These are phyloP conservation scores for Scheffersomyces quercinus DNA, from an alignment of 1,139 yeast genomes.

Conservation along the genomic window DNA sequence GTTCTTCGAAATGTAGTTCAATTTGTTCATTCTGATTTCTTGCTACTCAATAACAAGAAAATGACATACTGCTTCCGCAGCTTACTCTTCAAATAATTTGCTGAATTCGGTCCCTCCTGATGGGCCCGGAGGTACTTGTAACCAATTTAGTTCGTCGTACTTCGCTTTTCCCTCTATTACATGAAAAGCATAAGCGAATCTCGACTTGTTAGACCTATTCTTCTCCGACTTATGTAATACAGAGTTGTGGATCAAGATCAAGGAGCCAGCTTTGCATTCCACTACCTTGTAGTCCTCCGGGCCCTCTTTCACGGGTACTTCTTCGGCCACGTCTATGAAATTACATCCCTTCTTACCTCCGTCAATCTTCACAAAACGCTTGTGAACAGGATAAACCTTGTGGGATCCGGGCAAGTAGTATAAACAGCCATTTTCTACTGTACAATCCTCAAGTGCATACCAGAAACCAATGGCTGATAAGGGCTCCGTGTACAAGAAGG, in stretches of 20 bases:
- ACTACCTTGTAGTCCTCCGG: constrained; percentile 47
- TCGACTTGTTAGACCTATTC: constrained; percentile 54
- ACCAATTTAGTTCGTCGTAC: constrained; percentile 71
- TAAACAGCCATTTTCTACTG: constrained; percentile 66
- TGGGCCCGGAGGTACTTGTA: constrained; percentile 65
- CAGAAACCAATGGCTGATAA: constrained; percentile 76
- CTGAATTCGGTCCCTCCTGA: constrained; percentile 65
- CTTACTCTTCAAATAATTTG: constrained; percentile 33
- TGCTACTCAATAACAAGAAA: background rate
- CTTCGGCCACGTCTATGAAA: constrained; percentile 33
- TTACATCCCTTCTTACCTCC: constrained; percentile 54
- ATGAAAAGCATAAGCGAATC: constrained; percentile 82
- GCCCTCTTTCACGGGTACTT: constrained; percentile 20
- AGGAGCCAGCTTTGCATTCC: constrained; percentile 70
- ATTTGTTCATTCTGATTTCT: background rate
- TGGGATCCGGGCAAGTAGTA: constrained; percentile 78
- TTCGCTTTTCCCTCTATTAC: constrained; percentile 63
- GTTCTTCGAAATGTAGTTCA: background rate
- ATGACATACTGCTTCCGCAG: background rate
- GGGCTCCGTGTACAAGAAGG: constrained; percentile 72
- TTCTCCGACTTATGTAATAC: constrained; percentile 72
- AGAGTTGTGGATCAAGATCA: constrained; percentile 67
- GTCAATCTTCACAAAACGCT: constrained; percentile 61
- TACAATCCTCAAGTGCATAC: constrained; percentile 81
- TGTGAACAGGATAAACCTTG: constrained; percentile 54